Conservation (phyloP, 768 basidiomycete genomes). For the Mycena belliarum region DNA sequence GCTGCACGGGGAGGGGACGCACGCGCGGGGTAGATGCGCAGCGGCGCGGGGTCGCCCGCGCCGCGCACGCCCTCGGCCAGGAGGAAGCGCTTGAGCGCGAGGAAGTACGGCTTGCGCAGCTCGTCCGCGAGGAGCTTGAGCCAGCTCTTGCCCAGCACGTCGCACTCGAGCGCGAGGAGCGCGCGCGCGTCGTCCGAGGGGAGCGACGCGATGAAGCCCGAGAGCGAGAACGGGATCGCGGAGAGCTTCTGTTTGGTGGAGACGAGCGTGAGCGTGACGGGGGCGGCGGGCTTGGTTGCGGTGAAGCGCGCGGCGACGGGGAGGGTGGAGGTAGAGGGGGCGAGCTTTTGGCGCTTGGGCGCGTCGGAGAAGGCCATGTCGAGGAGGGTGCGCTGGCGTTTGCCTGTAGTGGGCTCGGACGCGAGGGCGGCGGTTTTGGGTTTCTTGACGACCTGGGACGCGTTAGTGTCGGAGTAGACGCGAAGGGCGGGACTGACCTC, state of each 20-base stretch:
- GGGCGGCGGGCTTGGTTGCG: not conserved
- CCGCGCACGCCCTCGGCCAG: slow-evolving; percentile 64
- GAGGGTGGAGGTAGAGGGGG: slow-evolving; percentile 6
- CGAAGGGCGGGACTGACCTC: slow-evolving; percentile 2
- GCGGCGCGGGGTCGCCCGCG: slow-evolving; percentile 43
- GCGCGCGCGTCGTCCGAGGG: slow-evolving; percentile 53
- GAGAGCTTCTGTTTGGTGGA: slow-evolving; percentile 43
- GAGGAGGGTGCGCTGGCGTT: slow-evolving; percentile 64
- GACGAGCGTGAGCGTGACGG: too few species aligned
- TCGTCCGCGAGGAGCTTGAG: slow-evolving; percentile 74
- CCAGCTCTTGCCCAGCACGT: slow-evolving; percentile 63
- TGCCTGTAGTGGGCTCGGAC: slow-evolving; percentile 28
- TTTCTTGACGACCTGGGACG: slow-evolving; percentile 6
- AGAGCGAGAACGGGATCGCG: slow-evolving; percentile 68
- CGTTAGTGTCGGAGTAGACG: not conserved
- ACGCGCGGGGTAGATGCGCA: slow-evolving; percentile 79
- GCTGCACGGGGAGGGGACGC: slow-evolving; percentile 29
- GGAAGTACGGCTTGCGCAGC: slow-evolving; percentile 75
- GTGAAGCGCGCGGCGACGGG: slow-evolving; percentile 12
- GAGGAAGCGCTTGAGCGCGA: slow-evolving; percentile 68
- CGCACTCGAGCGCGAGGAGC: slow-evolving; percentile 62
- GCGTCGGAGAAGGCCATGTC: slow-evolving; percentile 48
- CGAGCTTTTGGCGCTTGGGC: slow-evolving; percentile 51
- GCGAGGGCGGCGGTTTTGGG: slow-evolving; percentile 10
- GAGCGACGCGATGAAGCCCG: slow-evolving; percentile 52